Evolutionary conservation across 129 eudicot genomes (phyloP), one percentile per base, ranked within the genome.

Genomic region (Pittosporum tobira): DNA sequence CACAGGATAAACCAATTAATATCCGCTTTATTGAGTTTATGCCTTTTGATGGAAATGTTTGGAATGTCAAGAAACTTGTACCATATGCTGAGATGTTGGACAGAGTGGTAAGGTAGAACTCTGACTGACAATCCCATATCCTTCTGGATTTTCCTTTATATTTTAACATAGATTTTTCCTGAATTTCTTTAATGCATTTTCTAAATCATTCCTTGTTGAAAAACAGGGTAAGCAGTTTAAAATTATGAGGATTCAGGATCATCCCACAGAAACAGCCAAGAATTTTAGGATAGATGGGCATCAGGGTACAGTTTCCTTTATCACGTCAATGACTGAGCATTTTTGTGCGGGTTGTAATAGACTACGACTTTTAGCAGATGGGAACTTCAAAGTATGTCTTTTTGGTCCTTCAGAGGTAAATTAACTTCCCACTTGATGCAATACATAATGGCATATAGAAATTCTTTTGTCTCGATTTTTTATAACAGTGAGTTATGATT

Each of bases 21-120:
- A 69, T 91, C 28, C 84, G 96, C 8, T 91, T 91, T 72, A 91
- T 91, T 53, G 96, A 91, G 85, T 91, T 91, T 61, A 91, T 91
- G 99, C 96, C 99, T 13, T 91, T 91, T 52, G 96, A 91, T 66
- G 99, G 99, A 51, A 91, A 91, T 69, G 96, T 91, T 66, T 91
- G 99, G 99, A 87, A 91, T 75, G 94, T 81, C 70, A 91, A 91
- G 90, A 91, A 91, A 79, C 90, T 91, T 30, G 90, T 91, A 57
- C 75, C 96, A 11, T 88, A 88, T 73, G 70, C 88, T 21, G 96
- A 91, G 70, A 86, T 91, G 96, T 28, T 83, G 80, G 96, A 91
- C 78, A 83, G 46, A 75, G 95, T 91, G 96, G 99, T 89, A 82
- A 79, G 95, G 91, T 82, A 84, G 71, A 86, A 64, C 42, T 71